Evolutionary conservation across 176 grass and related monocot genomes (phyloP).

Genomic region (Eremochloa ophiuroides): DNA sequence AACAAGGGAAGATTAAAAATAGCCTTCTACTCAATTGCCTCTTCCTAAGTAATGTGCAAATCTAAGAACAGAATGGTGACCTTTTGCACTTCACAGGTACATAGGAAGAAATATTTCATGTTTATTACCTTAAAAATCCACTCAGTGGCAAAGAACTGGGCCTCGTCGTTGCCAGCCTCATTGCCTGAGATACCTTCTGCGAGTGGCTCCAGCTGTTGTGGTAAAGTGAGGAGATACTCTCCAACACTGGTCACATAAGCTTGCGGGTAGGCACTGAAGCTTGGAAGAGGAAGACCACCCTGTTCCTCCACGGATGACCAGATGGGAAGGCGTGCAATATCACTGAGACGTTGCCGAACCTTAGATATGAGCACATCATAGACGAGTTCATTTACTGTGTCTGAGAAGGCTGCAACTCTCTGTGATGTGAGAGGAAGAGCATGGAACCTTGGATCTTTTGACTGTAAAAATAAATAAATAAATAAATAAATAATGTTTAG

Average conservation of each 20-base stretch:
- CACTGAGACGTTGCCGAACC: constrained; percentile 67
- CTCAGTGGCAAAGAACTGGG: constrained; percentile 94
- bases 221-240: constrained; percentile 97
- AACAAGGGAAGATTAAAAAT: neutral
- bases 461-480: constrained; percentile 57
- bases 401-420: constrained; percentile 78
- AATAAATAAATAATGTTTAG: constrained; percentile 17
- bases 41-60: neutral
- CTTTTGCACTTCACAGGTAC: neutral
- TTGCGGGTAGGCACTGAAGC: constrained; percentile 96
- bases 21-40: neutral
- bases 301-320: constrained; percentile 90
- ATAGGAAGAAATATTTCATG: neutral
- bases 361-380: constrained; percentile 96
- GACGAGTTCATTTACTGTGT: constrained; percentile 93
- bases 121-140: constrained; percentile 93
- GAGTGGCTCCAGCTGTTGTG: constrained; percentile 90
- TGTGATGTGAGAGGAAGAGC: constrained; percentile 87
- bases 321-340: constrained; percentile 74
- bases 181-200: constrained; percentile 75
- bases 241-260: constrained; percentile 84
- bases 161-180: constrained; percentile 75
- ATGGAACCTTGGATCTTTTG: constrained; percentile 93
- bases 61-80: neutral
- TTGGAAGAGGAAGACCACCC: constrained; percentile 83